Base-by-base conservation (phyloP, 129 eudicot species). In the Ambrosia artemisiifolia region DNA sequence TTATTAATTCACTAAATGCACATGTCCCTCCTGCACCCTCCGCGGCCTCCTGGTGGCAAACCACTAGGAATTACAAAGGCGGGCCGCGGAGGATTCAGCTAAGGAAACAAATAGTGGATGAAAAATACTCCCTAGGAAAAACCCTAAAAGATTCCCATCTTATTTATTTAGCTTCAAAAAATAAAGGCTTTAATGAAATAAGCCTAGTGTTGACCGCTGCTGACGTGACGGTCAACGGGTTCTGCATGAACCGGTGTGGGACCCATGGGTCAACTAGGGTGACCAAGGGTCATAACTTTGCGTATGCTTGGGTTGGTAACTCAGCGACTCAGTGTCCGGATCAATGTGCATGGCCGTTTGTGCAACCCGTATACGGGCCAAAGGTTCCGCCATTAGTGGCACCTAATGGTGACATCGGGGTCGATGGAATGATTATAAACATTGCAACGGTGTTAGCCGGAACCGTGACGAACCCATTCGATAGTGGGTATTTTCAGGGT, bases 261-360 rank as follows among this genome's bases (percentile, higher is more conserved):
- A 82, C 80, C 20, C 97, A 91, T 83, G 87, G 92, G 47, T 81
- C 89, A 13, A 78, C 85, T 18, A 83, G 85, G 4, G 68, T 72
- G 6, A 77, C 38, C 76, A 72, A 76, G 63, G 68, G 69, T 5
- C 75, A 65, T 32, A 74, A 76, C 62, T 86, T 71, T 34, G 88
- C 92, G 0, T 91, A 84, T 48, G 88, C 84, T 0, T 91, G 97
- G 97, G 96, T 91, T 18, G 95, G 97, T 19, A 88, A 91, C 83
- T 76, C 97, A 55, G 88, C 48, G 69, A 86, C 70, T 13, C 89
- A 83, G 80, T 91, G 97, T 47, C 95, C 97, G 18, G 97, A 91
- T 46, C 85, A 82, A 59, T 91, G 97, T 63, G 95, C 95, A 0
- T 91, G 97, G 97, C 97, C 97, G 0, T 91, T 91, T 78, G 85